Conservation (phyloP, 2,329 filamentous ascomycete genomes). For the Fusarium graminum region DNA sequence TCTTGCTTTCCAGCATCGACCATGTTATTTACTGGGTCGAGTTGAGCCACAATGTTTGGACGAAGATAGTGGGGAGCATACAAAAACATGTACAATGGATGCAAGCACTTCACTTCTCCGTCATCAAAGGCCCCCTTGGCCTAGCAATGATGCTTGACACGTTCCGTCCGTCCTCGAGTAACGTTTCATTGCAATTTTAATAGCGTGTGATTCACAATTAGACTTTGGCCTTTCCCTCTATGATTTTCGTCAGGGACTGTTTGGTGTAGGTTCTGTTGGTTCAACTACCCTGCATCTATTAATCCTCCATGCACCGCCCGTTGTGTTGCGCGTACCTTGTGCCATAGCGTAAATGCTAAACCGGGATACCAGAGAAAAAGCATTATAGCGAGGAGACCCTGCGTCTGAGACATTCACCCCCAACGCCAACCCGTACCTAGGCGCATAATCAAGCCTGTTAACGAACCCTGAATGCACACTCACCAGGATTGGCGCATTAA, state of each 20-base stretch:
- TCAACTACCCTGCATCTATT: constrained; percentile 31
- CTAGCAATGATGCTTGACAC: background rate
- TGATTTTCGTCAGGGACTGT: constrained; percentile 3
- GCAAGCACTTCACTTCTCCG: constrained; percentile 1
- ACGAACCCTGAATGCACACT: constrained; percentile 18
- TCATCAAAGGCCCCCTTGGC: no score
- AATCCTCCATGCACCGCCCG: constrained; percentile 10
- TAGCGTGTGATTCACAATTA: constrained; percentile 20
- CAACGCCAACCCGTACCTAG: constrained; percentile 17
- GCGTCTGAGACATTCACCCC: constrained; percentile 15
- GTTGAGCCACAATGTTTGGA: background rate
- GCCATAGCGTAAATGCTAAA: constrained; percentile 12
- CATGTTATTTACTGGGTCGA: constrained; percentile 11
- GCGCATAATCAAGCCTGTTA: constrained; percentile 32
- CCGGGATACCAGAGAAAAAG: constrained; percentile 1
- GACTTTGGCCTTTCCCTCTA: background rate
- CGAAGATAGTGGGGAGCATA: background rate
- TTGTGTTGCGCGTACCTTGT: constrained; percentile 23
- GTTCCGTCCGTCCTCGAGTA: background rate
- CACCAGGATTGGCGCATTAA: constrained; percentile 25
- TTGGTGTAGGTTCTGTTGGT: constrained; percentile 20
- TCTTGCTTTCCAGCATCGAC: background rate
- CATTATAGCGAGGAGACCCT: constrained; percentile 23
- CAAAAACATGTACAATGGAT: background rate
- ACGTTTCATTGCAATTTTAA: constrained; percentile 9